Conservation (phyloP, 495 filamentous ascomycete species). For the Neurospora pannonica region DNA sequence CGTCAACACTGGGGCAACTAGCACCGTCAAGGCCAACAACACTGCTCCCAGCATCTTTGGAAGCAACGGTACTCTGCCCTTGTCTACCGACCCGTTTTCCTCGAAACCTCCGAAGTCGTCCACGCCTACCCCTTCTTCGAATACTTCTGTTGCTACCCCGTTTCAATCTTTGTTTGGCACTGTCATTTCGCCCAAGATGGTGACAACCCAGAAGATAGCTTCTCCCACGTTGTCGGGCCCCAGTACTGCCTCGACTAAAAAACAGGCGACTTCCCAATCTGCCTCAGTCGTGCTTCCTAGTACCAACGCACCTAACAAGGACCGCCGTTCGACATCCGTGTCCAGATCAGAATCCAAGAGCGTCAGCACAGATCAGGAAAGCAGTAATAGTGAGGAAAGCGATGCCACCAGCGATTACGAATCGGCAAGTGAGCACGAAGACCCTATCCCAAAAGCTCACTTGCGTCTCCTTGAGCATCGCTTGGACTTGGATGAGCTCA, state of each 20-base stretch:
- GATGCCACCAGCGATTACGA: background rate
- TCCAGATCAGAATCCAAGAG: background rate
- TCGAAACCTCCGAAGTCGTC: background rate
- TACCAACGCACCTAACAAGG: background rate
- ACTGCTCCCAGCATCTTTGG: background rate
- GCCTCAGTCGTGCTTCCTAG: background rate
- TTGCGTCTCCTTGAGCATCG: constrained; percentile 11
- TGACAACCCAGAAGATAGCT: background rate
- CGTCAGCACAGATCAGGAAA: background rate
- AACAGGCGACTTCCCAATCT: background rate
- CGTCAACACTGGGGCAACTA: background rate
- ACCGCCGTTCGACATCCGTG: background rate
- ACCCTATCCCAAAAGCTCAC: constrained; percentile 1
- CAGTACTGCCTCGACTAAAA: background rate
- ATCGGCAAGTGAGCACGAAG: background rate
- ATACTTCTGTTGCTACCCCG: background rate
- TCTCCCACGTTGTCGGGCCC: background rate
- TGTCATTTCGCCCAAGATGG: background rate
- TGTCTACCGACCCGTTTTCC: background rate
- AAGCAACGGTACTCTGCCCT: background rate
- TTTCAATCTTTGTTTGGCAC: background rate
- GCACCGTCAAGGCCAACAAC: background rate
- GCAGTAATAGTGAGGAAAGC: background rate
- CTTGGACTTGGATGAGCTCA: constrained; percentile 16
- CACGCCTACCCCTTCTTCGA: background rate